Evolutionary conservation across 495 filamentous ascomycete species (phyloP).

Genomic region (Xylaria sp.): DNA sequence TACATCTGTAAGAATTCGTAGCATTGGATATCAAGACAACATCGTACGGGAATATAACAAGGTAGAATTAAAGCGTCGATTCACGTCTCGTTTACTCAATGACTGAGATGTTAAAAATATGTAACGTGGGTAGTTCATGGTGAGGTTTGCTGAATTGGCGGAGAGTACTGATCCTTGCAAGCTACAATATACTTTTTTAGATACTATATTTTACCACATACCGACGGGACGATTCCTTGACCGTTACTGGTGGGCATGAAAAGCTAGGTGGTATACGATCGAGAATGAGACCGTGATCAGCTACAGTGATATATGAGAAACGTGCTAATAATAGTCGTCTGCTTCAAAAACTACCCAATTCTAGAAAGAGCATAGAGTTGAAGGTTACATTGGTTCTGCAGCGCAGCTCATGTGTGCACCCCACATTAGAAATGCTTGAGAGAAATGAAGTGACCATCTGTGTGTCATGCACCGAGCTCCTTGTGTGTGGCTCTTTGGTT

Average conservation of each 20-base stretch:
- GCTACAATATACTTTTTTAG: neutral
- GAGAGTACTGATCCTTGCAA: neutral
- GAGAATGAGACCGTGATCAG: neutral
- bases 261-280: neutral
- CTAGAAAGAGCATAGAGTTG: neutral
- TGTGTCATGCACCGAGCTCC: constrained; percentile 1
- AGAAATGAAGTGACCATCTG: neutral
- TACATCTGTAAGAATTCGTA: neutral
- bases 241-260: neutral
- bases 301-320: neutral
- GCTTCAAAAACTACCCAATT: constrained; percentile 2
- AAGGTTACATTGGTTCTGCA: neutral
- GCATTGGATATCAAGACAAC: neutral
- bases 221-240: neutral
- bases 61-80: neutral
- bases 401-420: constrained; percentile 11
- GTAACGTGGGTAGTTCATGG: neutral
- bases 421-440: neutral
- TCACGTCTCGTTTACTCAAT: neutral
- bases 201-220: neutral
- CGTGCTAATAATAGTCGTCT: neutral
- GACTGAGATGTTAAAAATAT: neutral
- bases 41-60: too few species aligned
- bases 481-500: neutral
- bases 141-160: neutral